Evolutionary conservation across 345 rosid species (phyloP).

Genomic region (Hevea brasiliensis): DNA sequence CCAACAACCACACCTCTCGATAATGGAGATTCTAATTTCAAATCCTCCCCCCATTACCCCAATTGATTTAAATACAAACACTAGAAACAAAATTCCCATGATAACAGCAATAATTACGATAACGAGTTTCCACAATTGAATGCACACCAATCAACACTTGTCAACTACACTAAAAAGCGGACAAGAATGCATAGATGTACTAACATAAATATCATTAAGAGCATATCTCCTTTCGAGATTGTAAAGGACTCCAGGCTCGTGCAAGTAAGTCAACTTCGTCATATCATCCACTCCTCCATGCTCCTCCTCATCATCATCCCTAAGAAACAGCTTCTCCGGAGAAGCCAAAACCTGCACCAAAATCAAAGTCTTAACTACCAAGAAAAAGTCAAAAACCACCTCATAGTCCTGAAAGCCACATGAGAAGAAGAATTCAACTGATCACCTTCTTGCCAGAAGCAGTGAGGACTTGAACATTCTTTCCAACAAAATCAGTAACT

Average conservation of each 20-base stretch:
- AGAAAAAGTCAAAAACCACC: background rate
- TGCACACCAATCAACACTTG: background rate
- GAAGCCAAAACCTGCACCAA: conserved; percentile 46
- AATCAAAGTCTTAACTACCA: background rate
- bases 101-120: background rate
- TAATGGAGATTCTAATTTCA: background rate
- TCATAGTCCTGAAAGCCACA: background rate
- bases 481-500: conserved; percentile 48
- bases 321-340: conserved; percentile 56
- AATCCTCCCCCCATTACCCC: background rate
- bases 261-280: conserved; percentile 91
- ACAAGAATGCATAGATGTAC: conserved; percentile 15
- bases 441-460: conserved; percentile 62
- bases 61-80: background rate
- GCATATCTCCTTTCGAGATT: conserved; percentile 87
- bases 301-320: conserved; percentile 86
- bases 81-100: background rate
- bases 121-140: conserved; percentile 8
- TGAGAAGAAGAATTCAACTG: background rate
- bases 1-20: background rate
- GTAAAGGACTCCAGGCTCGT: conserved; percentile 94
- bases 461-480: conserved; percentile 54
- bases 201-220: conserved; percentile 92
- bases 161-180: background rate
- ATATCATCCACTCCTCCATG: conserved; percentile 97